Evolutionary conservation across 1,284 basidiomycete species (phyloP), one percentile per base, ranked within the genome.

Genomic region (Sphagnurus paluster): DNA sequence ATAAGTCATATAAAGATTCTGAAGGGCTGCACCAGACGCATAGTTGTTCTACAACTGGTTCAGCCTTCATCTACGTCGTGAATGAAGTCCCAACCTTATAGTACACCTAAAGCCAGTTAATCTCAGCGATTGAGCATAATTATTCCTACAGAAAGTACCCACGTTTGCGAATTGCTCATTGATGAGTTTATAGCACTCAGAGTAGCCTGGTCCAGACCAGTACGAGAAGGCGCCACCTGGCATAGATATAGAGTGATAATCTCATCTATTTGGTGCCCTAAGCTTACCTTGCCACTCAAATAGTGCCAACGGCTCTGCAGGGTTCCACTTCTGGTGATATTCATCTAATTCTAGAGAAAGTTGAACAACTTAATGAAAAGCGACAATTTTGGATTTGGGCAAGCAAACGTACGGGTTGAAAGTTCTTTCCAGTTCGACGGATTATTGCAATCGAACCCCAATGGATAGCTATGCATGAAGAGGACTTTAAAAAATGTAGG

Each of bases 361-460:
- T 19, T 35, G 8, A 2, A 14, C 17, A 19, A 33, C 11, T 23
- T 39, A 17, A 19, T 33, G 19, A 28, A 8, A 23, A 38, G 24
- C 6, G 8, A 25, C 20, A 24, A 14, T 6, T 19, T 14, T n/a
- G 37, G 39, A 7, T 26, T 11, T 7, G 7, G 4, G n/a, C 7
- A 42, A n/a, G n/a, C 16, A 4, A 58, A 65, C 57, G 59, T 51
- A 60, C 68, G 64, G 3, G 62, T 66, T 14, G 64, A 63, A 4
- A 70, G 52, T 61, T 69, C 61, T 44, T 60, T 64, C 77, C 77
- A 79, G n/a, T 57, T 60, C 1, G 60, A 56, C 5, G 77, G 76
- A 41, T 70, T 64, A 36, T 70, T 66, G 56, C 77, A 79, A 56
- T 78, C 71, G 53, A 79, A 79, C 7, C 71, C 69, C 44, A 76